Base-by-base conservation (phyloP, 179 eudicot species). In the Patellifolia procumbens region DNA sequence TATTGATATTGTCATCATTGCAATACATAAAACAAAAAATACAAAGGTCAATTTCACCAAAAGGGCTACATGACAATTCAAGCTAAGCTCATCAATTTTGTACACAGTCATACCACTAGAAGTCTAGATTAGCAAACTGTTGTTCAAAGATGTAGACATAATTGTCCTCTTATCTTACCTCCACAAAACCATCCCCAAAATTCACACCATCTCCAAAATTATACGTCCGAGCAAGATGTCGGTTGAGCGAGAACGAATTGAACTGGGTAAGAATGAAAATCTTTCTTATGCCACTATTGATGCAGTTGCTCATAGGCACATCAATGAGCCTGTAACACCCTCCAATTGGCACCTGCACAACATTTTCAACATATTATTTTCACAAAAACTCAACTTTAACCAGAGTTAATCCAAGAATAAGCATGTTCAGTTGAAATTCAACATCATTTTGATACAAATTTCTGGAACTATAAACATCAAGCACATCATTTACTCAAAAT, bases 301-400 rank as follows among this genome's bases (percentile, higher is more conserved):
- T 93, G 86, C 97, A 93, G 79, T 92, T 93, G 72, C 98, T 94
- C 98, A 94, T 92, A 15, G 98, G 98, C 28, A 94, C 92, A 84
- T 94, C 97, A 79, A 94, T 89, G 20, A 94, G 90, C 87, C 97
- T 85, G 70, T 92, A 94, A 74, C 98, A 94, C 53, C 98, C 98
- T 72, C 97, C 97, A 67, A 94, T 91, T 1, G 98, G 98, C 63
- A 94, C 98, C 97, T 94, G 84, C 76, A 86, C 52, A 72, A 15
- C 53, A 70, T 22, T 67, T 67, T 17, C 13, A 12, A 67, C 70
- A 28, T 24, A 37, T 39, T 0, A 6, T 39, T 39, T 39, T 39
- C 45, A n/a, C n/a, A n/a, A n/a, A n/a, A n/a, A n/a, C n/a, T n/a
- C n/a, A n/a, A n/a, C n/a, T n/a, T n/a, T n/a, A n/a, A n/a, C n/a